Evolutionary conservation across 2,329 filamentous ascomycete species (phyloP).

Genomic region (Aspergillus neoniger): DNA sequence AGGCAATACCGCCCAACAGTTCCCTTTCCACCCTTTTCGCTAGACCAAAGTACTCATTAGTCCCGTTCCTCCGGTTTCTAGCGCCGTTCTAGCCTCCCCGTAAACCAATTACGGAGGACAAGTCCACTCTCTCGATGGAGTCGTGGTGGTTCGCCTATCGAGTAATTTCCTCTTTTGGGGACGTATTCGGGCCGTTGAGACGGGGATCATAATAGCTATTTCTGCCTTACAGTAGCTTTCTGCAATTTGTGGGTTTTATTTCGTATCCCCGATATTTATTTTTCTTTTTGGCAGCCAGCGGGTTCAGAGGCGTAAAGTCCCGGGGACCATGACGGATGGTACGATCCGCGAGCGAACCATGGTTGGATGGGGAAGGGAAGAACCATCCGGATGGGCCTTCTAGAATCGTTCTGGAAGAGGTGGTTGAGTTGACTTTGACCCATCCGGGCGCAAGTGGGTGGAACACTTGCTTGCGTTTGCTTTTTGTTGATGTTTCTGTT

Average conservation of each 20-base stretch:
- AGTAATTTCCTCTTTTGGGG: background rate
- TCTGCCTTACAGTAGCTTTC: background rate
- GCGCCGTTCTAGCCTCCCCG: conserved; percentile 19
- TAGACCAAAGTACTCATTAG: background rate
- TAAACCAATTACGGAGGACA: conserved; percentile 7
- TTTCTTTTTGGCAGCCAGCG: background rate
- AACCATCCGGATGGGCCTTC: conserved; percentile 12
- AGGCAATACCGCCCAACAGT: conserved; percentile 14
- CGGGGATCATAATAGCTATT: background rate
- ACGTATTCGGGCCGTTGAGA: background rate
- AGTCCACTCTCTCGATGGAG: background rate
- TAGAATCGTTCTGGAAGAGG: conserved; percentile 16
- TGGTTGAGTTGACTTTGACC: background rate
- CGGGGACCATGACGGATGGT: conserved; percentile 1
- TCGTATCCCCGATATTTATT: too few species aligned
- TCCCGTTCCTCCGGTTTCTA: conserved; percentile 19
- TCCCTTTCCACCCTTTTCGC: conserved; percentile 2
- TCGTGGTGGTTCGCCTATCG: background rate
- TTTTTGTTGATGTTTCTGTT: too few species aligned
- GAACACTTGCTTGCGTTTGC: too few species aligned
- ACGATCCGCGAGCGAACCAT: conserved; percentile 16
- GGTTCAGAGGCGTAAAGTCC: background rate
- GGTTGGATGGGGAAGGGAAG: background rate
- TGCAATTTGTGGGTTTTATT: too few species aligned
- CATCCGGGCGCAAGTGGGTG: background rate